Evolutionary conservation across 805 yeast genomes (phyloP), one percentile per base, ranked within the genome.

Genomic region (Scheffersomyces ergatensis): DNA sequence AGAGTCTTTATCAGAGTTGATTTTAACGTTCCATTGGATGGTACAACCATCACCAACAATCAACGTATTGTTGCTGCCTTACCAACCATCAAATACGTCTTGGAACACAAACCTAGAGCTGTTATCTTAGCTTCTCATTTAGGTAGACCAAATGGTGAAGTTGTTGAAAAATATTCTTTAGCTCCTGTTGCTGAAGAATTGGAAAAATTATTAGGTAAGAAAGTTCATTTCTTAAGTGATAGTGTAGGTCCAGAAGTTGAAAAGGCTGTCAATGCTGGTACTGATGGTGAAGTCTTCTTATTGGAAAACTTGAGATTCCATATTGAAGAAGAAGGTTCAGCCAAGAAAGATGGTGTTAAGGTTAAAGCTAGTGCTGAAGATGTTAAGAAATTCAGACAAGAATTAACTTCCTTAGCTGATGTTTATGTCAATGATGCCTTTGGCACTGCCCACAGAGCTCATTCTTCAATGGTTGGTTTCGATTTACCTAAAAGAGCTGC

Each of bases 401-500:
- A 86, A 64, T 82, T 93, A 73, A 86, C 96, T 58, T 74, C 89
- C 42, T 78, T 93, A 61, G 98, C 97, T 54, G 99, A 93, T 62
- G 96, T 93, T 51, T 93, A 93, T 78, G 82, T 93, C 67, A 85
- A 93, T 76, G 99, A 93, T 69, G 98, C 97, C 44, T 93, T 93
- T 62, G 99, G 99, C 70, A 93, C 99, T 50, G 97, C 98, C 43
- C 99, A 93, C 85, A 89, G 99, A 80, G 99, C 99, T 50, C 99
- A 93, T 79, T 89, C 97, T 41, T 93, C 99, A 36, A 92, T 93
- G 90, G 99, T 93, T 60, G 99, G 99, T 64, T 78, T 93, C 58
- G 90, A 92, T 57, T 80, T 89, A 59, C 90, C 95, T 50, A 90
- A 89, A 76, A 86, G 93, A 75, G 99, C 98, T 59, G 85, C 97